Evolutionary conservation across 1,284 basidiomycete species (phyloP).

Genomic region (Trametes versicolor): DNA sequence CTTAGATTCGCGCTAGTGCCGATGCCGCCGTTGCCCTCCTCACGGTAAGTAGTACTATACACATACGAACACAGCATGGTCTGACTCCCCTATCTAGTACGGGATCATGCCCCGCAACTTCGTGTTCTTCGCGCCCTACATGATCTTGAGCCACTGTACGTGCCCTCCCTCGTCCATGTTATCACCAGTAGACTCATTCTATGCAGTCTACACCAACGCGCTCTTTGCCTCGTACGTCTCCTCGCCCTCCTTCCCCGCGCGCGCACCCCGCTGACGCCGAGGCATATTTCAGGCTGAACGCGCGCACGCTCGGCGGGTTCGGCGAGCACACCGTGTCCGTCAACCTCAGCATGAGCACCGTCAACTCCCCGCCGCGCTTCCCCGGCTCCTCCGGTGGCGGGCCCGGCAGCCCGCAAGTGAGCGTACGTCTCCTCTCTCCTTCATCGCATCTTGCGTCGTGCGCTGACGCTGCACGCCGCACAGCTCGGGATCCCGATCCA

Average conservation of each 20-base stretch:
- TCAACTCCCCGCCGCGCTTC: conserved; percentile 12
- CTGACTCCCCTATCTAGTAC: conserved; percentile 38
- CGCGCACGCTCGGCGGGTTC: conserved; percentile 43
- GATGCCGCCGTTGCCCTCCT: conserved; percentile 45
- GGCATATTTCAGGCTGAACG: conserved; percentile 42
- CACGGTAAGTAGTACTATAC: conserved; percentile 37
- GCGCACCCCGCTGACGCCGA: not conserved
- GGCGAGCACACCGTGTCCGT: conserved; percentile 30
- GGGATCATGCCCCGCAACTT: conserved; percentile 50
- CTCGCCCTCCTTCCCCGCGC: not conserved
- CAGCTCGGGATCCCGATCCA: conserved; percentile 19
- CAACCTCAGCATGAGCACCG: conserved; percentile 13
- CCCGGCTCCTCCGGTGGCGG: conserved; percentile 6
- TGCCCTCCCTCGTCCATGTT: not conserved
- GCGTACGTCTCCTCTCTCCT: not conserved
- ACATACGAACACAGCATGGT: not conserved
- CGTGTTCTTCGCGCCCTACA: conserved; percentile 51
- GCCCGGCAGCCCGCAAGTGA: conserved; percentile 3
- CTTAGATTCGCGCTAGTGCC: not conserved
- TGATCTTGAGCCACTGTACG: conserved; percentile 49
- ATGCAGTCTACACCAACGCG: conserved; percentile 51
- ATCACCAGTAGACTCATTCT: not conserved
- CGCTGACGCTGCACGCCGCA: not conserved
- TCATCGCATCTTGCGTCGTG: not conserved
- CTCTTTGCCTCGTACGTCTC: conserved; percentile 44